Conservation (phyloP, 139 green algal species). For the Tetradesmus lagerheimii region DNA sequence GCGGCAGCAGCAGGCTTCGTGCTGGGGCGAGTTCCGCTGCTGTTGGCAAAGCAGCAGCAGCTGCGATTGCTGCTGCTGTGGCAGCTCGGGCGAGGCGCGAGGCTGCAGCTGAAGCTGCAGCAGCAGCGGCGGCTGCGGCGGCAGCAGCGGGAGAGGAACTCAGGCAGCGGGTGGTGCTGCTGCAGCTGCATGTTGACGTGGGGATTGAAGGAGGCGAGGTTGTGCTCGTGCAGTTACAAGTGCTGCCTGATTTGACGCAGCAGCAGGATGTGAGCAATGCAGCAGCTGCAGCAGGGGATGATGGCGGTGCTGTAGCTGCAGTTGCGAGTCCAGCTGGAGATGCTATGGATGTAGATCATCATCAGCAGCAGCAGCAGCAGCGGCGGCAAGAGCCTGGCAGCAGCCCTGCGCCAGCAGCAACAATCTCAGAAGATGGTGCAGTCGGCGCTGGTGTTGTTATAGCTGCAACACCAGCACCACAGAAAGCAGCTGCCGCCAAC, state of each 20-base stretch:
- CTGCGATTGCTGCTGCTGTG: slow-evolving; percentile 31
- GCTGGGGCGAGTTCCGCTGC: background rate
- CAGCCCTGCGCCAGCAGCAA: background rate
- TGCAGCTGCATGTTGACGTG: background rate
- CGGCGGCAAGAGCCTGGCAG: background rate
- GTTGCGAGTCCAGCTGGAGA: background rate
- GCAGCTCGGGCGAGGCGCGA: background rate
- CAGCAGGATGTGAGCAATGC: background rate
- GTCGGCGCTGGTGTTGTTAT: background rate
- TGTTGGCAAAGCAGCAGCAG: slow-evolving; percentile 4
- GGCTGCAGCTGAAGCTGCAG: slow-evolving; percentile 13
- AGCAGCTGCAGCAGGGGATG: background rate
- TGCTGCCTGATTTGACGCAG: background rate
- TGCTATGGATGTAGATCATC: background rate
- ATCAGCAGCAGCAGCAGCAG: background rate
- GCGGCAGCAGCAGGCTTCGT: slow-evolving; percentile 9
- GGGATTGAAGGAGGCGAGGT: background rate
- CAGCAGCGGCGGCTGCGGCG: background rate
- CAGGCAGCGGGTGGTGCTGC: background rate
- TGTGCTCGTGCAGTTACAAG: background rate
- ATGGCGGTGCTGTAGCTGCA: background rate
- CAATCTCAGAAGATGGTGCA: background rate
- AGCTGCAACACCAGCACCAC: background rate
- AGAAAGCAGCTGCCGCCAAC: too few species aligned
- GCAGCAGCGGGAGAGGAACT: background rate